phyloP scores from a whole-genome alignment of 2,329 filamentous ascomycete genomes.

The Phialophora verrucosa region DNA sequence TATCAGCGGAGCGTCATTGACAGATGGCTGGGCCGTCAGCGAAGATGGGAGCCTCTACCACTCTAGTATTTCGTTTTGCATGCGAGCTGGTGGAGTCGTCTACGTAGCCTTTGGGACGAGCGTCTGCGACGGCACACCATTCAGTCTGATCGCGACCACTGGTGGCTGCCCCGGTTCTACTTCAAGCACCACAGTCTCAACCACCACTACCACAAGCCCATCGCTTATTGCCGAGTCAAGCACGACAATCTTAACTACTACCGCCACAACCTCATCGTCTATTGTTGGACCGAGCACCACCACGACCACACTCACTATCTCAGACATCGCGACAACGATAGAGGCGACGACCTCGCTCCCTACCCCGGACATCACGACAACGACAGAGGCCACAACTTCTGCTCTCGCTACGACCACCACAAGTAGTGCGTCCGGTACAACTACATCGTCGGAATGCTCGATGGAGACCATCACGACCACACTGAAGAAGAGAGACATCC shows the following conservation, averaged over 20 bases:
- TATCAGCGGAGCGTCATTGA: background rate
- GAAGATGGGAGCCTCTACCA: slow-evolving; percentile 1
- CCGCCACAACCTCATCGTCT: background rate
- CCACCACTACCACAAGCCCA: background rate
- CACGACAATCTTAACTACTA: background rate
- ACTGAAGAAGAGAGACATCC: slow-evolving; percentile 7
- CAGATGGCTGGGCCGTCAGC: background rate
- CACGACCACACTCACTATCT: slow-evolving; percentile 2
- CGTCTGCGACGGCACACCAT: background rate
- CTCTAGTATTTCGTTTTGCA: background rate
- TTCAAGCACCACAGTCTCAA: background rate
- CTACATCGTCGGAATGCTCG: slow-evolving; percentile 7
- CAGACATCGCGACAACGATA: background rate
- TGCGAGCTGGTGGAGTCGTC: background rate
- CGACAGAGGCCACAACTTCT: background rate
- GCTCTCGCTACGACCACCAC: background rate
- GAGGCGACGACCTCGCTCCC: background rate
- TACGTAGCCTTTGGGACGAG: background rate
- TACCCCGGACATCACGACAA: background rate
- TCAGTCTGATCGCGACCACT: background rate
- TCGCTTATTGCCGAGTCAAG: background rate
- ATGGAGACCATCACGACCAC: slow-evolving; percentile 10
- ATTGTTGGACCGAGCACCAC: background rate
- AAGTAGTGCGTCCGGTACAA: background rate
- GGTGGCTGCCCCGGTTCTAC: background rate